Percentiles rank a stretch among this genome's conserved stretches.
Evolutionary conservation across 2,329 filamentous ascomycete species (phyloP).

Genomic region (Colletotrichum viniferum): DNA sequence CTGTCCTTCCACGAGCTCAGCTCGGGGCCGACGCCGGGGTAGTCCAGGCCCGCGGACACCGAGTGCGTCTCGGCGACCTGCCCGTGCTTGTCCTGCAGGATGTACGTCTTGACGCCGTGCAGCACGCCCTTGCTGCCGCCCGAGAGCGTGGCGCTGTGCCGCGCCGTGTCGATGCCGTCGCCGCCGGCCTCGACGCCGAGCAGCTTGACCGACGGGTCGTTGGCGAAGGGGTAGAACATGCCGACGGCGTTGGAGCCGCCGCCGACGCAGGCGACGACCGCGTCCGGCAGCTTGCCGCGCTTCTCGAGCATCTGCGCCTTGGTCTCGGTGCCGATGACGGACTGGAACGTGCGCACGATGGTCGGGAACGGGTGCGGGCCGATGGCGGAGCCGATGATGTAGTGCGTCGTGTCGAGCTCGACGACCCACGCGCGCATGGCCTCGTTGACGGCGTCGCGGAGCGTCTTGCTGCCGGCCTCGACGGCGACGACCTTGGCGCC

Average conservation of each 20-base stretch:
- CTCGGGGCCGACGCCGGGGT: slow-evolving; percentile 95
- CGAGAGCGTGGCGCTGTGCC: slow-evolving; percentile 87
- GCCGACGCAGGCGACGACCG: slow-evolving; percentile 94
- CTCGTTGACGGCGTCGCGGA: slow-evolving; percentile 92
- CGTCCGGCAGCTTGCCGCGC: slow-evolving; percentile 89
- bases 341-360: slow-evolving; percentile 97
- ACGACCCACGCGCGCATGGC: slow-evolving; percentile 94
- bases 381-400: slow-evolving; percentile 97
- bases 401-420: slow-evolving; percentile 91
- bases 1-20: slow-evolving; percentile 92
- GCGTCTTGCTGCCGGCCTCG: slow-evolving; percentile 83
- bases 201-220: slow-evolving; percentile 83
- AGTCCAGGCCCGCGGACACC: slow-evolving; percentile 94
- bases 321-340: slow-evolving; percentile 93
- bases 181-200: slow-evolving; percentile 95
- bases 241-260: slow-evolving; percentile 94
- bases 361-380: slow-evolving; percentile 97
- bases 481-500: slow-evolving; percentile 93
- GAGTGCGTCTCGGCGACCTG: slow-evolving; percentile 97
- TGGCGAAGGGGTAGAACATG: slow-evolving; percentile 97
- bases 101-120: slow-evolving; percentile 94
- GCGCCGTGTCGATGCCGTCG: slow-evolving; percentile 83
- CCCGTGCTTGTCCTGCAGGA: slow-evolving; percentile 89
- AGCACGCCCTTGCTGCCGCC: slow-evolving; percentile 90
- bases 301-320: slow-evolving; percentile 88